Evolutionary conservation across 1,284 basidiomycete genomes (phyloP).

Genomic region (Rhodotorula sp.): DNA sequence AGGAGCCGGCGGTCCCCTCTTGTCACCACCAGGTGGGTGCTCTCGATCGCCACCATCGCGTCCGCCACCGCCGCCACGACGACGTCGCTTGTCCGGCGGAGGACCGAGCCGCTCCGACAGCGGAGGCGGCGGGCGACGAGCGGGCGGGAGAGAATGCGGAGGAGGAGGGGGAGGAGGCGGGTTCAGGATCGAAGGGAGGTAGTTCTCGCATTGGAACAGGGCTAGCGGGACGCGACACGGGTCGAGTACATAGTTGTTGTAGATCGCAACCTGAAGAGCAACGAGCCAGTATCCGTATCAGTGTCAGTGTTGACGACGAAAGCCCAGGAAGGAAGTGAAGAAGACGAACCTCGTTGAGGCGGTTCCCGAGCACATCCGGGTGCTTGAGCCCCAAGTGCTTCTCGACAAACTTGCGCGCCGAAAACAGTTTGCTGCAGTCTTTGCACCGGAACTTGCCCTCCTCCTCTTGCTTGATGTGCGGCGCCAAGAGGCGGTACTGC

Average conservation of each 20-base stretch:
- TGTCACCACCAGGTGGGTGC: not conserved
- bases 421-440: constrained; percentile 91
- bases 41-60: not conserved
- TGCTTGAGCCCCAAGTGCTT: constrained; percentile 56
- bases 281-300: not conserved
- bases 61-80: not conserved
- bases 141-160: not conserved
- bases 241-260: constrained; percentile 90
- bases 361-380: constrained; percentile 40
- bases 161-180: constrained; percentile 10
- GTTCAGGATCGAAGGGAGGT: constrained; percentile 22
- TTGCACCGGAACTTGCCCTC: constrained; percentile 93
- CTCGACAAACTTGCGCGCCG: constrained; percentile 88
- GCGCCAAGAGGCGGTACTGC: constrained; percentile 68
- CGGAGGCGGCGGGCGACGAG: not conserved
- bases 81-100: constrained; percentile 7
- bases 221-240: constrained; percentile 69
- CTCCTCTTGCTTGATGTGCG: constrained; percentile 85
- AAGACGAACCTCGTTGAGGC: constrained; percentile 35
- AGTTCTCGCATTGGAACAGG: constrained; percentile 20
- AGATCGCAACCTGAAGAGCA: constrained; percentile 67
- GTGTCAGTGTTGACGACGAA: too few relatives aligned
- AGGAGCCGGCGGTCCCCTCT: constrained; percentile 29
- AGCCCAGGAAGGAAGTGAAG: not conserved
- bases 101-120: constrained; percentile 26